Conservation (phyloP, 2,329 filamentous ascomycete species). For the Colletotrichum sp. region DNA sequence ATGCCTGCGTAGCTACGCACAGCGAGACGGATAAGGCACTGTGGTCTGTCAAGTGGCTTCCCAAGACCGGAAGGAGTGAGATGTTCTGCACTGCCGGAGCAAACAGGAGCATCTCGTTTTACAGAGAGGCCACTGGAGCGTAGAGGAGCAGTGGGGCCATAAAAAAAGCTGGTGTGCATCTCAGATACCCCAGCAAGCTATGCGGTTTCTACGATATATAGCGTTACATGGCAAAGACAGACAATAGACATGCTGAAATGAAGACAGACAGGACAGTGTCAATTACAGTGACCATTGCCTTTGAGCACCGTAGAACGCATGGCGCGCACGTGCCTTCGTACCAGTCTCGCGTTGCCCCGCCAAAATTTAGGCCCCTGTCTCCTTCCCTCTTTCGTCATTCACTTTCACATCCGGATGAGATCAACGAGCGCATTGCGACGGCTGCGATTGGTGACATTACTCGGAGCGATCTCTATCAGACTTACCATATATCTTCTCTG, state of each 20-base stretch:
- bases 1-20: slow-evolving; percentile 88
- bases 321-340: slow-evolving; percentile 54
- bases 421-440: background rate
- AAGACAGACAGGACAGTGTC: background rate
- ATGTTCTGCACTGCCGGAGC: slow-evolving; percentile 82
- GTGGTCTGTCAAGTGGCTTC: slow-evolving; percentile 86
- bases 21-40: slow-evolving; percentile 86
- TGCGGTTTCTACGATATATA: background rate
- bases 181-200: background rate
- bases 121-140: slow-evolving; percentile 78
- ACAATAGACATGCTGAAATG: background rate
- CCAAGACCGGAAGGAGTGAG: slow-evolving; percentile 71
- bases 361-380: slow-evolving; percentile 35
- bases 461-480: background rate
- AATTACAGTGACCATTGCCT: accelerated
- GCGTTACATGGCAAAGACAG: background rate
- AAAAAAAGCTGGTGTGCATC: background rate
- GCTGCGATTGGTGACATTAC: slow-evolving; percentile 3
- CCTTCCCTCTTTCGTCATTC: slow-evolving; percentile 22
- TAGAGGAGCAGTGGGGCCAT: background rate
- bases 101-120: slow-evolving; percentile 79
- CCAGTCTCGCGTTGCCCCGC: slow-evolving; percentile 60
- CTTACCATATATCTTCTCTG: background rate
- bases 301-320: background rate
- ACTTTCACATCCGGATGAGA: background rate